These are phyloP conservation scores for Coemansia sp. DNA, from an alignment of 192 early-diverging fungal genomes.

Conservation along the genomic window DNA sequence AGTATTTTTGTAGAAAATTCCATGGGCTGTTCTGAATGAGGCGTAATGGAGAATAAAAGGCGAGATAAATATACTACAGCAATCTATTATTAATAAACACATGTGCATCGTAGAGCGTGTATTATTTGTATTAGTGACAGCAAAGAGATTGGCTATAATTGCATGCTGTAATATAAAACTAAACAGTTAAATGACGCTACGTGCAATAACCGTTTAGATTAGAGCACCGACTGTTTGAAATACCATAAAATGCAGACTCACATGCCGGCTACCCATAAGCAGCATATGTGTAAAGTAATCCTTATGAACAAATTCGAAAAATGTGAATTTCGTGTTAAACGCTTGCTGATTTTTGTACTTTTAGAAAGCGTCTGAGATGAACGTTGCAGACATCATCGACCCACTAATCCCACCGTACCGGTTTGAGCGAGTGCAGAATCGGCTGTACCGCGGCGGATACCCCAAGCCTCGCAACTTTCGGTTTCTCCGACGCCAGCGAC, in stretches of 20 bases:
- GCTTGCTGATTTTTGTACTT: background rate
- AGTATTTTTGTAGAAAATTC: too few relatives aligned
- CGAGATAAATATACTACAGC: too few relatives aligned
- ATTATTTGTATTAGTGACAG: too few relatives aligned
- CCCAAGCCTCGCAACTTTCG: conserved; percentile 82
- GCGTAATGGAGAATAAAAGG: too few relatives aligned
- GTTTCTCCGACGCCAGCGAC: conserved; percentile 72
- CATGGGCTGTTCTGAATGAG: too few relatives aligned
- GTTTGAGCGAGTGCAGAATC: conserved; percentile 80
- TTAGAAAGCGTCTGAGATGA: background rate
- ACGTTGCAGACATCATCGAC: conserved; percentile 37
- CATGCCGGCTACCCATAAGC: background rate
- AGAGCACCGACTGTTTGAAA: too few relatives aligned
- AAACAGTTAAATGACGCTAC: too few relatives aligned
- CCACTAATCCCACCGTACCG: conserved; percentile 69
- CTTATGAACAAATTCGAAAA: background rate
- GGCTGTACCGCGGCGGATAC: conserved; percentile 84
- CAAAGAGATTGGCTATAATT: too few relatives aligned
- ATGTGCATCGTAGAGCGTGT: too few relatives aligned
- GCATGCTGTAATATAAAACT: too few relatives aligned
- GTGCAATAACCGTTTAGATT: too few relatives aligned
- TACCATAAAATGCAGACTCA: background rate
- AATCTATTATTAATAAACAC: too few relatives aligned
- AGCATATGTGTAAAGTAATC: background rate
- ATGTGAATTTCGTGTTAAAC: conserved; percentile 11